Evolutionary conservation across 192 early-diverging fungal genomes (phyloP).

Genomic region (Phycomyces blakesleeanus): DNA sequence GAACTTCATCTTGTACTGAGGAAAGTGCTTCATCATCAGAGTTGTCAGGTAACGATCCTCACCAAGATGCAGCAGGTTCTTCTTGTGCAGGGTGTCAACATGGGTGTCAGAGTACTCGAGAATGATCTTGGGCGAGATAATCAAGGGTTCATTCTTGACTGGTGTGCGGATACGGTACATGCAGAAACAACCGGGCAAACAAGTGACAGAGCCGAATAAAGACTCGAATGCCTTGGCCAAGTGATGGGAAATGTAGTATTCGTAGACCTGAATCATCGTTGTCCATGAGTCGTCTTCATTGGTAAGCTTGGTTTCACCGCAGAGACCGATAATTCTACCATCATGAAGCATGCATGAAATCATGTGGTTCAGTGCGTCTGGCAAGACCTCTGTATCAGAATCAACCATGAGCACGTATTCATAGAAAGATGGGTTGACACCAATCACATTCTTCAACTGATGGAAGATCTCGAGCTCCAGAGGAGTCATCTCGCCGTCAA

Average conservation of each 20-base stretch:
- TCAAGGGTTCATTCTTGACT: conserved; percentile 66
- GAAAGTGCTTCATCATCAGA: conserved; percentile 96
- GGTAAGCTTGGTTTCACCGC: conserved; percentile 88
- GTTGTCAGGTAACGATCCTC: conserved; percentile 98
- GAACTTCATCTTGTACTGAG: conserved; percentile 90
- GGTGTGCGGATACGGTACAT: conserved; percentile 79
- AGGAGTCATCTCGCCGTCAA: conserved; percentile 84
- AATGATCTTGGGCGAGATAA: conserved; percentile 77
- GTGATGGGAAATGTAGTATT: conserved; percentile 91
- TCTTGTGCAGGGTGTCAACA: conserved; percentile 95
- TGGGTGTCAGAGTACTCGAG: conserved; percentile 85
- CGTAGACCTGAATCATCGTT: conserved; percentile 96
- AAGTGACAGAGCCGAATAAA: conserved; percentile 77
- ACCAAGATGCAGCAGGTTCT: conserved; percentile 93
- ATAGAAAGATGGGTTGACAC: conserved; percentile 77
- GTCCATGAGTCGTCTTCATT: conserved; percentile 91
- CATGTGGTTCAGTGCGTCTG: conserved; percentile 84
- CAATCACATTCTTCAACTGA: conserved; percentile 96
- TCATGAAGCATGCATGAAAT: conserved; percentile 81
- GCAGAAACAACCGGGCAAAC: conserved; percentile 82
- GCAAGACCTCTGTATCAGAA: conserved; percentile 78
- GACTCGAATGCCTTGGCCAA: conserved; percentile 87
- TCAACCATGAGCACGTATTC: conserved; percentile 79
- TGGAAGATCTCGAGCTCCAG: conserved; percentile 96
- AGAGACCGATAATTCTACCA: conserved; percentile 80